phyloP scores from a whole-genome alignment of 768 basidiomycete genomes.

The Pleurotus sapidus region DNA sequence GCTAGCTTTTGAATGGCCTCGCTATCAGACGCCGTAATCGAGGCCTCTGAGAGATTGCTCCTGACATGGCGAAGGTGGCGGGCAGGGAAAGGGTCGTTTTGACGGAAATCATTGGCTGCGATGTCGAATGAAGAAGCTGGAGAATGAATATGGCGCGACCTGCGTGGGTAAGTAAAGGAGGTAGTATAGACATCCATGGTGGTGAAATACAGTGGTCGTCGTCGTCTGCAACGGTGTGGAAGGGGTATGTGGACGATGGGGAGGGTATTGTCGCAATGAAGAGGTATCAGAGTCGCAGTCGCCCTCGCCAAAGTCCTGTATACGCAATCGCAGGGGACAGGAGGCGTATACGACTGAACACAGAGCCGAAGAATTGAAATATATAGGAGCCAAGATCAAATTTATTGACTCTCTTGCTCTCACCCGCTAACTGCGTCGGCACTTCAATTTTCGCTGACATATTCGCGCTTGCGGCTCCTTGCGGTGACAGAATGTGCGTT shows the following conservation, averaged over 20 bases:
- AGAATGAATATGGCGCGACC: slow-evolving; percentile 68
- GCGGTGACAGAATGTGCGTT: too few relatives aligned
- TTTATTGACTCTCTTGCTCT: slow-evolving; percentile 7
- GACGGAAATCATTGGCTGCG: slow-evolving; percentile 44
- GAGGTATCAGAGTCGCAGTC: slow-evolving; percentile 45
- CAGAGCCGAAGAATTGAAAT: slow-evolving; percentile 11
- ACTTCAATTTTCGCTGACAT: slow-evolving; percentile 19
- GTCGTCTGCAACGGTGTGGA: not conserved
- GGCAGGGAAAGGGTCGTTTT: slow-evolving; percentile 25
- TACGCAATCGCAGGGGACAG: slow-evolving; percentile 26
- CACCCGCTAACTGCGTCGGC: slow-evolving; percentile 20
- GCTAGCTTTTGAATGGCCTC: slow-evolving; percentile 76
- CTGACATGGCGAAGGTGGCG: slow-evolving; percentile 38
- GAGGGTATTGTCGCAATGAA: slow-evolving; percentile 52
- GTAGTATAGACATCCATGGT: slow-evolving; percentile 94
- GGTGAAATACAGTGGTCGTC: slow-evolving; percentile 12
- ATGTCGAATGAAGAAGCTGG: slow-evolving; percentile 65
- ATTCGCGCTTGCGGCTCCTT: not conserved
- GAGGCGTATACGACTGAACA: slow-evolving; percentile 21
- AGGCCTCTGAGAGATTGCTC: slow-evolving; percentile 31
- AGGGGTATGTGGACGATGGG: slow-evolving; percentile 34
- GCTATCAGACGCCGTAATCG: slow-evolving; percentile 44
- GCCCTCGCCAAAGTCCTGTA: slow-evolving; percentile 24
- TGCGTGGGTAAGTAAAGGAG: slow-evolving; percentile 89
- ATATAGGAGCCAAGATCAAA: slow-evolving; percentile 21